Evolutionary conservation across 306 rosid species (phyloP), one percentile per base, ranked within the genome.

Genomic region (Betula pendula): DNA sequence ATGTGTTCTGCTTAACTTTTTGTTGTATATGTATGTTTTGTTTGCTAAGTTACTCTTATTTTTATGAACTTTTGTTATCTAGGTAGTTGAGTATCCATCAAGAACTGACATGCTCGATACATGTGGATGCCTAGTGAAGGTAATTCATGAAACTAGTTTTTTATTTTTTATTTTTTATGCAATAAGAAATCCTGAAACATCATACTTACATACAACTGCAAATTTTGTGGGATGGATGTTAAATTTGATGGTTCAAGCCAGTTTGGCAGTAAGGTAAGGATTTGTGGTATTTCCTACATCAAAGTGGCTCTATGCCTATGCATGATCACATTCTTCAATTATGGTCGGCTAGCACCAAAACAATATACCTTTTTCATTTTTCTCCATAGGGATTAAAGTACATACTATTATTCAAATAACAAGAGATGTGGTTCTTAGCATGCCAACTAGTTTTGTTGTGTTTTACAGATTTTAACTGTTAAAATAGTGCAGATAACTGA

Each of bases 1-100:
- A 38, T 73, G 56, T 20, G 72, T 58, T 66, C 24, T 72, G 67
- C 42, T 81, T 65, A 17, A 9, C 63, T 71, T 79, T 50, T 65
- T 14, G 68, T 35, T 60, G 50, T 56, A 63, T 49, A 44, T 79
- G 7, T 50, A 8, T 80, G 20, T 81, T 33, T 53, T 45, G 56
- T 79, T 71, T 35, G 53, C 73, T 42, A 66, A 52, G 6, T 78
- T 68, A 77, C 62, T 73, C 27, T 55, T 60, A 73, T 51, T 50
- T 33, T 49, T 24, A 42, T 51, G 8, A 73, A 53, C 27, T 76
- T 77, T 67, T 72, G 15, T 73, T 77, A 60, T 83, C 70, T 68
- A 95, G 99, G 88, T 92, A 29, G 99, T 95, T 65, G 99, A 92
- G 87, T 90, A 95, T 81, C 89, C 99, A 60, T 83, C 77, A 22